These are phyloP conservation scores for Plasmopara halstedii DNA, from an alignment of 352 stramenopile species.

Conservation along the genomic window DNA sequence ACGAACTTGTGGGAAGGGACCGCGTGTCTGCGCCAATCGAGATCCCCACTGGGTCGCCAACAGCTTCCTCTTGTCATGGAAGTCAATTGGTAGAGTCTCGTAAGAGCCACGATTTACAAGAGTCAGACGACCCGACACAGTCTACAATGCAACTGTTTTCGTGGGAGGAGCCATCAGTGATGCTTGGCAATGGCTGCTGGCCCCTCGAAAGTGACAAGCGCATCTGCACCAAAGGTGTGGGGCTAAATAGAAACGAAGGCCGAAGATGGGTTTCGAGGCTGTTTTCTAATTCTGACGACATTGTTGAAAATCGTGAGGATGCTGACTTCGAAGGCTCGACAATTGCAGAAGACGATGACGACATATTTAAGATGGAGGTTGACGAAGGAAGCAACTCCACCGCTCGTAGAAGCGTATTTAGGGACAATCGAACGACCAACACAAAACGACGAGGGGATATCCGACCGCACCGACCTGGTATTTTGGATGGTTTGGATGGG, in stretches of 20 bases:
- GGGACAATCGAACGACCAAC: slow-evolving; percentile 7
- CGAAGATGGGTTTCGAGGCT: slow-evolving; percentile 3
- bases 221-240: neutral
- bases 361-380: slow-evolving; percentile 80
- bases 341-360: slow-evolving; percentile 31
- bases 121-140: slow-evolving; percentile 12
- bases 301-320: slow-evolving; percentile 29
- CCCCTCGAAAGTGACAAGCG: slow-evolving; percentile 25
- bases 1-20: slow-evolving; percentile 22
- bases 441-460: slow-evolving; percentile 4
- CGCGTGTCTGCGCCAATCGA: slow-evolving; percentile 53
- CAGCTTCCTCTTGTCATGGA: neutral
- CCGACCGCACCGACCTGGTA: slow-evolving; percentile 8
- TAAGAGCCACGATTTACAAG: slow-evolving; percentile 6
- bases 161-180: slow-evolving; percentile 56
- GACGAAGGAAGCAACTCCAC: slow-evolving; percentile 20
- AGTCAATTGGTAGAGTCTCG: neutral
- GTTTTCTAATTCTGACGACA: slow-evolving; percentile 15
- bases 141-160: slow-evolving; percentile 38
- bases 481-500: slow-evolving; percentile 18
- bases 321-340: slow-evolving; percentile 35
- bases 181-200: slow-evolving; percentile 22
- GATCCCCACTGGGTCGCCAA: slow-evolving; percentile 31
- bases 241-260: slow-evolving; percentile 4
- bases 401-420: slow-evolving; percentile 21